These are phyloP conservation scores for Erythrobasidium hasegawianum DNA, from an alignment of 1,284 basidiomycete species.

Conservation along the genomic window DNA sequence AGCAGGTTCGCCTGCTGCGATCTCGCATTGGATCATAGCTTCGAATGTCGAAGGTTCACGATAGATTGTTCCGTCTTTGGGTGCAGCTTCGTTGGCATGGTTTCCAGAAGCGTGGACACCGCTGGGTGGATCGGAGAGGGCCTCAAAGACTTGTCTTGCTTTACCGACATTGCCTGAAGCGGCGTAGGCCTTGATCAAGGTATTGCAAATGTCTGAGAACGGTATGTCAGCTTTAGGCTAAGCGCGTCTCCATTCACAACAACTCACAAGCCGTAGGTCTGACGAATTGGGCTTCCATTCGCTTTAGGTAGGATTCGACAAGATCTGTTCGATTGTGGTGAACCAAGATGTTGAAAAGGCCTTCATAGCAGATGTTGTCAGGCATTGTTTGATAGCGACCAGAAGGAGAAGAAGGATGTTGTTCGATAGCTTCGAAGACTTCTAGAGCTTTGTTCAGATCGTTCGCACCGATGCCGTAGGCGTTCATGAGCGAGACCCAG, in stretches of 20 bases:
- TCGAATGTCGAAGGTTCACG: conserved; percentile 68
- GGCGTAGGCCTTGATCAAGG: conserved; percentile 60
- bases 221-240: not conserved
- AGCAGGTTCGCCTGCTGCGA: conserved; percentile 69
- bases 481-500: conserved; percentile 88
- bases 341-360: conserved; percentile 81
- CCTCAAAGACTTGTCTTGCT: conserved; percentile 75
- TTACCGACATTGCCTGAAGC: conserved; percentile 64
- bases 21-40: conserved; percentile 88
- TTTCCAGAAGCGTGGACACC: conserved; percentile 58
- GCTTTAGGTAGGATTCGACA: conserved; percentile 64
- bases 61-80: conserved; percentile 64
- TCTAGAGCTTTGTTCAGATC: conserved; percentile 72
- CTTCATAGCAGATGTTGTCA: conserved; percentile 87
- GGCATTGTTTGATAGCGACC: conserved; percentile 53
- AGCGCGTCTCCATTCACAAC: too few species aligned
- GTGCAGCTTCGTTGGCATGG: conserved; percentile 53
- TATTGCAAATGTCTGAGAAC: not conserved
- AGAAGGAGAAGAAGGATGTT: conserved; percentile 50
- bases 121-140: conserved; percentile 74
- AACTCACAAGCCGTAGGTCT: conserved; percentile 94
- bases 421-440: conserved; percentile 72
- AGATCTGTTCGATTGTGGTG: conserved; percentile 75
- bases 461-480: conserved; percentile 75
- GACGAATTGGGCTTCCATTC: conserved; percentile 63